A percentile compares a stretch with the other conserved stretches of the same genome.
phyloP scores from a whole-genome alignment of 2,329 filamentous ascomycete genomes.

The Monilinia vaccinii-corymbosi region DNA sequence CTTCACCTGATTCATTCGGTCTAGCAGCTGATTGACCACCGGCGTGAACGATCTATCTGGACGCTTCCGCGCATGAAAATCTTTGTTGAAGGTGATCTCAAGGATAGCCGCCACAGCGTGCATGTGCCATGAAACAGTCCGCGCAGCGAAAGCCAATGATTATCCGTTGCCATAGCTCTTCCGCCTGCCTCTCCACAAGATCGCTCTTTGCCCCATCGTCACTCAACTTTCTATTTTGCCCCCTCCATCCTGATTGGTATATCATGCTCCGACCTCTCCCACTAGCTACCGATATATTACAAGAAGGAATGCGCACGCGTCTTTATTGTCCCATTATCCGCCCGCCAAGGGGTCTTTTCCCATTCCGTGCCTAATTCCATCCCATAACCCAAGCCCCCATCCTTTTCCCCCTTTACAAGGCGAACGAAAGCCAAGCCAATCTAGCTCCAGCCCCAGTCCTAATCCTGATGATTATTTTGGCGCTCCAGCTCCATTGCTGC shows the following conservation, averaged over 20 bases:
- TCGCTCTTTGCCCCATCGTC: background rate
- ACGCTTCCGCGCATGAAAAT: background rate
- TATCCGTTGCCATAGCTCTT: background rate
- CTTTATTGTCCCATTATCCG: constrained; percentile 3
- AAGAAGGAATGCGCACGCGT: background rate
- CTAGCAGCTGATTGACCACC: background rate
- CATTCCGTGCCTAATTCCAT: background rate
- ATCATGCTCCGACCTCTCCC: background rate
- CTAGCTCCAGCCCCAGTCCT: background rate
- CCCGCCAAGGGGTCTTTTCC: background rate
- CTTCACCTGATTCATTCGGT: background rate
- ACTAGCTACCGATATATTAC: constrained; percentile 4
- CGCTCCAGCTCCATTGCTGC: constrained; percentile 8
- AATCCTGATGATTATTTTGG: constrained; percentile 1
- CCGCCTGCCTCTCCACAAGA: background rate
- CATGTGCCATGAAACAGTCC: background rate
- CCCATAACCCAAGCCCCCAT: constrained; percentile 5
- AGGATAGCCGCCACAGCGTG: background rate
- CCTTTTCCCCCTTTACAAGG: background rate
- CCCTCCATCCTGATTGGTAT: background rate
- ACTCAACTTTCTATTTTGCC: background rate
- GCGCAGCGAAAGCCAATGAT: background rate
- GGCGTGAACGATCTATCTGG: background rate
- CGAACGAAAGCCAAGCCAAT: constrained; percentile 1
- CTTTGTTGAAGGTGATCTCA: constrained; percentile 1